A percentile compares a stretch with the other conserved stretches of the same genome.
phyloP scores from a whole-genome alignment of 2,329 filamentous ascomycete species.

The Alternaria burnsii region DNA sequence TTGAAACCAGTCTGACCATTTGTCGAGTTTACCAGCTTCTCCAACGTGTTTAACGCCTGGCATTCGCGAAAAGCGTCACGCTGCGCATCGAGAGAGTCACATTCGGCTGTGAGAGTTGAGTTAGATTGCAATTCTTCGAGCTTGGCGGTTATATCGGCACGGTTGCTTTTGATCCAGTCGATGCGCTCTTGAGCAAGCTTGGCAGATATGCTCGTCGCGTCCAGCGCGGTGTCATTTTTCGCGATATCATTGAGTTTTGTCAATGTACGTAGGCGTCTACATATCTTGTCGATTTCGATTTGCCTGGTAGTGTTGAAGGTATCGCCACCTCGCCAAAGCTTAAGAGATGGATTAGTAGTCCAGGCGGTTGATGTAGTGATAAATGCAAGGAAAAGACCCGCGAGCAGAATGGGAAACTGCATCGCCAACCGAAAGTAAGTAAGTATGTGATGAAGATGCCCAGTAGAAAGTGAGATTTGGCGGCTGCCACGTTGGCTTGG shows the following conservation, averaged over 20 bases:
- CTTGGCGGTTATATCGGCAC: constrained; percentile 28
- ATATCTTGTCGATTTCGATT: constrained; percentile 17
- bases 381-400: background rate
- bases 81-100: constrained; percentile 34
- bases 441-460: background rate
- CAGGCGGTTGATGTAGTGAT: background rate
- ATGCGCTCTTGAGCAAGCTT: constrained; percentile 15
- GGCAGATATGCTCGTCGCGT: constrained; percentile 28
- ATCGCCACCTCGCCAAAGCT: background rate
- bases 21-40: constrained; percentile 29
- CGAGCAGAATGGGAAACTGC: background rate
- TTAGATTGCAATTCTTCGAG: constrained; percentile 35
- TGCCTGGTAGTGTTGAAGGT: background rate
- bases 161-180: constrained; percentile 27
- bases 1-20: constrained; percentile 33
- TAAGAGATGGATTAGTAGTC: background rate
- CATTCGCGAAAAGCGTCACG: constrained; percentile 30
- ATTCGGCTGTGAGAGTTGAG: constrained; percentile 34
- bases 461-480: background rate
- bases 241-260: constrained; percentile 34
- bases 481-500: background rate
- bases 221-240: constrained; percentile 37
- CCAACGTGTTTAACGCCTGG: constrained; percentile 29
- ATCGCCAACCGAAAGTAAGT: background rate
- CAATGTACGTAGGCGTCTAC: constrained; percentile 33